Percentiles rank a stretch among this genome's conserved stretches.
These are phyloP conservation scores for Diaporthe sp. DNA, from an alignment of 2,329 filamentous ascomycete genomes.

Conservation along the genomic window DNA sequence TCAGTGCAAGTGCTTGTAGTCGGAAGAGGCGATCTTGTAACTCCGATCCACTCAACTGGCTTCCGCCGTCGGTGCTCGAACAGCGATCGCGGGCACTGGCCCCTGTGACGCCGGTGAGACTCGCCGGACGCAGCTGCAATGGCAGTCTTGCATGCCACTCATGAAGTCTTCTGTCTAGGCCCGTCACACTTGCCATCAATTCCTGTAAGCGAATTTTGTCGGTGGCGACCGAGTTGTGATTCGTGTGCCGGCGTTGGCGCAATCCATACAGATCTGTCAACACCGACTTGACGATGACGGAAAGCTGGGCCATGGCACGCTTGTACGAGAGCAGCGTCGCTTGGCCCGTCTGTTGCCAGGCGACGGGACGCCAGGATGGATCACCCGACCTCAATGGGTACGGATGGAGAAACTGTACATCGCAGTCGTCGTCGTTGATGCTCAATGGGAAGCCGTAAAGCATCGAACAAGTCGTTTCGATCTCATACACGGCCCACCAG, in stretches of 20 bases:
- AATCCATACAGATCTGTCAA: background rate
- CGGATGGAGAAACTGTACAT: background rate
- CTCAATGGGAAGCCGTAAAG: background rate
- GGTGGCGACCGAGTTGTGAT: background rate
- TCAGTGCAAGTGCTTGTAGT: background rate
- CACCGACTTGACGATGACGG: background rate
- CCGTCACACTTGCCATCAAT: background rate
- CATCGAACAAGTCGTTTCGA: background rate
- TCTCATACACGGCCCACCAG: conserved; percentile 5
- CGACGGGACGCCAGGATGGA: background rate
- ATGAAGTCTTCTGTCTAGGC: background rate
- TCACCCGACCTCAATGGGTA: background rate
- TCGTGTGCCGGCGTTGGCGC: background rate
- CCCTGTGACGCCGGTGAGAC: background rate
- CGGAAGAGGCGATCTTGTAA: background rate
- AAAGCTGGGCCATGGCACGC: background rate
- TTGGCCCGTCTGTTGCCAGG: background rate
- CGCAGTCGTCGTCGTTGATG: conserved; percentile 10
- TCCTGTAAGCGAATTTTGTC: background rate
- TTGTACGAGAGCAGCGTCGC: background rate
- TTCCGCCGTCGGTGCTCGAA: too few relatives aligned
- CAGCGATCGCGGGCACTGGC: too few relatives aligned
- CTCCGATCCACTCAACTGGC: too few relatives aligned
- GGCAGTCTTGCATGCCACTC: background rate
- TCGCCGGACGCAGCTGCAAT: background rate